Base-by-base conservation (phyloP, 148 eudicot genomes). In the Chenopodium formosanum region DNA sequence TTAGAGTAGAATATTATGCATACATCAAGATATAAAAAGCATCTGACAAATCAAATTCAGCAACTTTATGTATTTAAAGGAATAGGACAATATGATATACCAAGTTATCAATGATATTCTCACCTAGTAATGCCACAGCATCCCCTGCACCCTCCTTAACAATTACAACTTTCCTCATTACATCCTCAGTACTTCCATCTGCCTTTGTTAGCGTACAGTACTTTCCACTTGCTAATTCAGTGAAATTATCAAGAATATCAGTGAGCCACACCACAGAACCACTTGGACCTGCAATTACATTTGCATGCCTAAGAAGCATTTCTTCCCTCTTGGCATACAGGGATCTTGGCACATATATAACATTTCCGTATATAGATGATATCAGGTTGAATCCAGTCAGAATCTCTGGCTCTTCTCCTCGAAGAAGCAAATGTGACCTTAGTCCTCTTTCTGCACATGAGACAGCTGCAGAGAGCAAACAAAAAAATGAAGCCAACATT, bases 91-190 rank as follows among this genome's bases (percentile, higher is more conserved):
- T 50, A 48, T 17, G 64, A 46, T 9, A n/a, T 31, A 53, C 17
- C 25, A 31, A 37, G n/a, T 66, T 23, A 20, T n/a, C 50, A 23
- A 50, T 16, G 56, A 64, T 40, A 27, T 58, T 79, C 79, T 87
- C 79, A 96, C 98, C 98, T 77, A 92, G 87, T 47, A 96, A 82
- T 29, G 89, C 98, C 48, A 90, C 90, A 58, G 84, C 94, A 89
- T 96, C 98, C 72, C 94, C 98, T 34, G 98, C 98, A 71, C 99
- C 98, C 89, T 96, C 99, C 77, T 90, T 92, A 70, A 96, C 87
- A 71, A 94, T 86, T 46, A 88, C 90, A 60, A 90, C 91, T 82
- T 84, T 94, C 82, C 85, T 92, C 22, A 58, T 77, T 65, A 46
- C 69, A 81, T 77, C 83, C 70, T 80, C 81, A 25, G 74, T 73